Conservation (phyloP, 495 filamentous ascomycete genomes). For the Lophium mytilinum region DNA sequence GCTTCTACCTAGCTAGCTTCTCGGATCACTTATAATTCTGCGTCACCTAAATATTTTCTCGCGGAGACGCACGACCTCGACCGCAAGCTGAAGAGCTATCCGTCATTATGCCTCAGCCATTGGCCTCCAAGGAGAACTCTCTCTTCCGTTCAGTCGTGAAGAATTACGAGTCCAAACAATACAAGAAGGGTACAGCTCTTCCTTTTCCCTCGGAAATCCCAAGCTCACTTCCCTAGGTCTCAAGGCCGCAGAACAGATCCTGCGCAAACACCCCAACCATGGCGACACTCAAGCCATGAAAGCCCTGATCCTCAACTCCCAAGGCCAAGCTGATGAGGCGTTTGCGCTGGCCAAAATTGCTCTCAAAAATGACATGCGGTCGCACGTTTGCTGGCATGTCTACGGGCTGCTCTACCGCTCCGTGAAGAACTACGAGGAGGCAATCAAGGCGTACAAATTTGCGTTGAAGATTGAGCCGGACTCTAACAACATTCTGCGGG, state of each 20-base stretch:
- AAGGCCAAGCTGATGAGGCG: slow-evolving; percentile 85
- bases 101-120: slow-evolving; percentile 62
- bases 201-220: not conserved
- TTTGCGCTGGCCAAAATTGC: slow-evolving; percentile 88
- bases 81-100: not conserved
- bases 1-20: not conserved
- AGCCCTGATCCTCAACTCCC: slow-evolving; percentile 86
- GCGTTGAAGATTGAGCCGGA: slow-evolving; percentile 88
- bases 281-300: slow-evolving; percentile 99
- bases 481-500: slow-evolving; percentile 85
- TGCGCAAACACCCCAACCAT: slow-evolving; percentile 89
- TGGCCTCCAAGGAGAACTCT: slow-evolving; percentile 82
- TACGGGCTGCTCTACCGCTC: slow-evolving; percentile 92
- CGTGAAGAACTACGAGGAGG: slow-evolving; percentile 95
- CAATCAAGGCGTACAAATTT: slow-evolving; percentile 97
- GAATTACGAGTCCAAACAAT: slow-evolving; percentile 95
- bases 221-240: slow-evolving; percentile 47
- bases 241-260: slow-evolving; percentile 88
- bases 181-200: slow-evolving; percentile 67
- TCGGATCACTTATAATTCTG: not conserved
- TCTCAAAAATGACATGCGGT: slow-evolving; percentile 91
- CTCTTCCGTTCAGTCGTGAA: slow-evolving; percentile 92
- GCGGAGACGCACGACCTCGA: not conserved
- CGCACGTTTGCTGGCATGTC: slow-evolving; percentile 98
- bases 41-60: not conserved